Evolutionary conservation across 1,284 basidiomycete genomes (phyloP).

Genomic region (Fistulinella cinereoalba): DNA sequence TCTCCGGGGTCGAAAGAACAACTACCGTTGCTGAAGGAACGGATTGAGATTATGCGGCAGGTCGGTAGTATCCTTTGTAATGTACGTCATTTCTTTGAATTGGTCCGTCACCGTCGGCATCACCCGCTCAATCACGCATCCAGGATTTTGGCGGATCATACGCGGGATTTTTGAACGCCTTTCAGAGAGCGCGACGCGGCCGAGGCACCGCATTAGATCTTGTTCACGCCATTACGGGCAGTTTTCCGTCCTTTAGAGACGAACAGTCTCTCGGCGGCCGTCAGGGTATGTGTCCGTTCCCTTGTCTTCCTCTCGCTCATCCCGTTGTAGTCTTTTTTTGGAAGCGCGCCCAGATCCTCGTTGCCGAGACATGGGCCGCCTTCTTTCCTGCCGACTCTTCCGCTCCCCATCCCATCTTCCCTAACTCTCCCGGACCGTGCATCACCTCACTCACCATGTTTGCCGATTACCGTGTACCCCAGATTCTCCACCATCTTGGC

Average conservation of each 20-base stretch:
- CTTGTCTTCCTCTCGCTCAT: constrained; percentile 3
- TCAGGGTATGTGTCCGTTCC: constrained; percentile 44
- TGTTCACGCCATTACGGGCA: constrained; percentile 64
- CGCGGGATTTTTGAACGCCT: constrained; percentile 59
- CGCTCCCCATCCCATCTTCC: constrained; percentile 64
- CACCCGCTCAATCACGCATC: constrained; percentile 3
- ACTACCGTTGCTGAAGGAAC: constrained; percentile 64
- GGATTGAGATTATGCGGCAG: constrained; percentile 70
- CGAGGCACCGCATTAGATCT: constrained; percentile 67
- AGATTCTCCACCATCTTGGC: constrained; percentile 75
- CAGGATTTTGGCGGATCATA: constrained; percentile 73
- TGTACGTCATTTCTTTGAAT: constrained; percentile 44
- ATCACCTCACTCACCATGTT: constrained; percentile 80
- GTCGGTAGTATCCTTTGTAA: constrained; percentile 64
- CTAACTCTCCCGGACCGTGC: constrained; percentile 47
- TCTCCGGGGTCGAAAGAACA: constrained; percentile 54
- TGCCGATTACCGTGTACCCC: constrained; percentile 83
- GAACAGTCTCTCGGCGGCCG: constrained; percentile 55
- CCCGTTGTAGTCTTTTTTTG: constrained; percentile 60
- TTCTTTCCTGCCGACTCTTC: constrained; percentile 56
- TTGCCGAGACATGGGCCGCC: constrained; percentile 82
- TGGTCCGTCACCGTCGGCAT: constrained; percentile 6
- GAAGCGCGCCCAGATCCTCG: constrained; percentile 84
- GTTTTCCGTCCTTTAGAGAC: constrained; percentile 76
- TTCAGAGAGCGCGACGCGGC: constrained; percentile 48